Conservation (phyloP, 768 basidiomycete genomes). For the Tulasnella sp. region DNA sequence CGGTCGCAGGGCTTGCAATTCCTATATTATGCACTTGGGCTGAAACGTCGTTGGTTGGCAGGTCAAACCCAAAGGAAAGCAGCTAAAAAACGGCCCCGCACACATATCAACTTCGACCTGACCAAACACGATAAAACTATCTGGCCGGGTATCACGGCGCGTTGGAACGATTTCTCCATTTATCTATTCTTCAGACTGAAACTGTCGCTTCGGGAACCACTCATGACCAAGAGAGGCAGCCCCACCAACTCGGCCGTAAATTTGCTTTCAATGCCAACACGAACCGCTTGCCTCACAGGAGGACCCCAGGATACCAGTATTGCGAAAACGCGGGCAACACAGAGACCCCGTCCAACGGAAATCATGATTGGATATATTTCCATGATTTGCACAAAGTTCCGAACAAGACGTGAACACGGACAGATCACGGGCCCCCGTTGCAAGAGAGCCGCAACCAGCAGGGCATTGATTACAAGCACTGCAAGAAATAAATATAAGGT, state of each 20-base stretch:
- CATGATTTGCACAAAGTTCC: not conserved
- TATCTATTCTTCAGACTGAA: too few species aligned
- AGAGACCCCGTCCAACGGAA: not conserved
- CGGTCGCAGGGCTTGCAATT: slow-evolving; percentile 30
- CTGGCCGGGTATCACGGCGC: not conserved
- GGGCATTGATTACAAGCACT: not conserved
- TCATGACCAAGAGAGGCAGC: not conserved
- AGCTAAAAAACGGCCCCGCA: not conserved
- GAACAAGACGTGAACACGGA: not conserved
- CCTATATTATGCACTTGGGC: slow-evolving; percentile 22
- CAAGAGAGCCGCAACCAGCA: not conserved
- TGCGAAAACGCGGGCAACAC: not conserved
- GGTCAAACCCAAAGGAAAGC: not conserved
- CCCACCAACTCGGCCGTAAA: not conserved
- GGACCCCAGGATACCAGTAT: not conserved
- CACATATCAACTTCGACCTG: not conserved
- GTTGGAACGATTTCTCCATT: too few species aligned
- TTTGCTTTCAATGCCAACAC: not conserved
- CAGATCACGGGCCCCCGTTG: not conserved
- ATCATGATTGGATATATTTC: not conserved
- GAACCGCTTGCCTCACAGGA: not conserved
- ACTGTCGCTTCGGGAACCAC: not conserved
- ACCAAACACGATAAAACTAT: too few species aligned
- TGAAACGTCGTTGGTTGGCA: not conserved
- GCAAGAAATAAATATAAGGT: not conserved